Evolutionary conservation across 768 basidiomycete species (phyloP), one percentile per base, ranked within the genome.

Genomic region (Rhodotorula graminis): DNA sequence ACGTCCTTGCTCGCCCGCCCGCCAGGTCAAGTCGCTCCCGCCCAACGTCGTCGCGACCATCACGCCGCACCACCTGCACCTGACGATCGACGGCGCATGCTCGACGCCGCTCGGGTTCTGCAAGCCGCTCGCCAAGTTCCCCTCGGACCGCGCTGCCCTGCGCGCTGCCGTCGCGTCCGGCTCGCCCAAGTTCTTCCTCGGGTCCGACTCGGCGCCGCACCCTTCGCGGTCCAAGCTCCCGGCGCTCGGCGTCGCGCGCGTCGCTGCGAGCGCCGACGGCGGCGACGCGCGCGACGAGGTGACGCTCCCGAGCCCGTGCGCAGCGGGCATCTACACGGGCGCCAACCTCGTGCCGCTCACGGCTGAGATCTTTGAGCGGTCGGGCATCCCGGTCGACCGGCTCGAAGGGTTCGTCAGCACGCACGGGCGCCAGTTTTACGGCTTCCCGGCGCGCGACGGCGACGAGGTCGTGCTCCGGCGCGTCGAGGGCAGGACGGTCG

Each of bases 51-150:
- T 88, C 29, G 98, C 96, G 81, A 91, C 93, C 15, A 97, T 99
- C 81, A 99, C 96, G 3, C 90, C 94, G 2, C 96, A 99, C 81
- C 96, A 99, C 80, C 87, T 99, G 58, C 88, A 86, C 42, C 85
- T 99, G 61, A 96, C 91, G 12, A 92, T 97, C 8, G 95, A 99
- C 81, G 91, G 93, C 77, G 97, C 94, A 88, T 93, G 93, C 3
- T 92, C 93, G 3, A 93, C 98, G 81, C 87, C 91, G 5, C 93
- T 90, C 86, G 87, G 95, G 79, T 99, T 90, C 82, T 98, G 96
- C 84, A 99, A 98, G 81, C 96, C 96, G 0, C 90, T 99, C 31
- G 93, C 96, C 21, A 99, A 99, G 82, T 93, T 87, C 80, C 95
- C 95, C 3, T 89, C 90, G 75, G 96, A 99, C 80, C 85, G 95